Conservation (phyloP, 192 early-diverging fungal genomes). For the Podila verticillata region DNA sequence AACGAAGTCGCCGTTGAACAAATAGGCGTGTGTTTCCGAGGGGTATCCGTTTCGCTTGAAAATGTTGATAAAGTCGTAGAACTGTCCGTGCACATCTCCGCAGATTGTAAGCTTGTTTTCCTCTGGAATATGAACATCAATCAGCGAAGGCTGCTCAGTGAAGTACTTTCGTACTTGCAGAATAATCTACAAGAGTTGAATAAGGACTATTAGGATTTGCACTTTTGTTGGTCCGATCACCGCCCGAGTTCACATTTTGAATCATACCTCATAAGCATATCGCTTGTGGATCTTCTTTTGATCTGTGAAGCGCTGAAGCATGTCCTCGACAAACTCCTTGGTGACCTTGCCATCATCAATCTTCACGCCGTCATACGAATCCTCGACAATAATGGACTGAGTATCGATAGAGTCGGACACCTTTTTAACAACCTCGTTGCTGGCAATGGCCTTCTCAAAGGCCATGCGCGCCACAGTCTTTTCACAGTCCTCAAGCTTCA, state of each 20-base stretch:
- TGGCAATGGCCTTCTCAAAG: constrained; percentile 94
- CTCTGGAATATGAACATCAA: constrained; percentile 85
- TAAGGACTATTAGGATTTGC: background rate
- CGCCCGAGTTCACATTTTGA: background rate
- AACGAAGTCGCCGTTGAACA: constrained; percentile 99
- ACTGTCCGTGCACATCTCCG: constrained; percentile 99
- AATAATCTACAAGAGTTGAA: constrained; percentile 67
- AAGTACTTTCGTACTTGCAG: constrained; percentile 79
- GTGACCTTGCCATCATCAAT: constrained; percentile 77
- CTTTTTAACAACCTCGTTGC: constrained; percentile 71
- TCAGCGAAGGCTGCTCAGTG: constrained; percentile 78
- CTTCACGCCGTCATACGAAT: constrained; percentile 88
- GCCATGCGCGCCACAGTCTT: constrained; percentile 87
- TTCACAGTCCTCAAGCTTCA: constrained; percentile 88
- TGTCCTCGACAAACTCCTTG: constrained; percentile 78
- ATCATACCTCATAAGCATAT: constrained; percentile 80
- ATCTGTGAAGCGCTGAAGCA: constrained; percentile 82
- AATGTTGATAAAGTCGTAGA: constrained; percentile 96
- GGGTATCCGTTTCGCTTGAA: constrained; percentile 95
- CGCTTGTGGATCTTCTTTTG: constrained; percentile 94
- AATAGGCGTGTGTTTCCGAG: constrained; percentile 80
- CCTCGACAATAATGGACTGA: constrained; percentile 65
- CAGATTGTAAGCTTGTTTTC: constrained; percentile 88
- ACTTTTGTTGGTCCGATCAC: no score
- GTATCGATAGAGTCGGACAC: constrained; percentile 60